Conservation (phyloP, 345 rosid genomes). For the Heritiera fomes region DNA sequence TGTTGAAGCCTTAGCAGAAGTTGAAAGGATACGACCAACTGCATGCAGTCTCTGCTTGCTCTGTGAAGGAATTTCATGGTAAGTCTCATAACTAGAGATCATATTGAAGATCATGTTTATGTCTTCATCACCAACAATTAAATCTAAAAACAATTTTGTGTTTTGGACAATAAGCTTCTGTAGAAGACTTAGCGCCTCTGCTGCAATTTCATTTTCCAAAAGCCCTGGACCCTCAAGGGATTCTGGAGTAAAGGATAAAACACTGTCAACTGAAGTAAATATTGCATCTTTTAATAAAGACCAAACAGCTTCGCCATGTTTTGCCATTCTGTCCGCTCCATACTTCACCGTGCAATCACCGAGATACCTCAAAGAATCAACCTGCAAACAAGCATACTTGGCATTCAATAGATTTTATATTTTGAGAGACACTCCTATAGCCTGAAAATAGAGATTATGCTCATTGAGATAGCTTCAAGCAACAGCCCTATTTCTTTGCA, state of each 20-base stretch:
- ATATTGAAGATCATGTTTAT: slow-evolving; percentile 53
- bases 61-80: slow-evolving; percentile 44
- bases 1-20: slow-evolving; percentile 63
- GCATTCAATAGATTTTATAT: slow-evolving; percentile 5
- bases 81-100: slow-evolving; percentile 46
- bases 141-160: slow-evolving; percentile 42
- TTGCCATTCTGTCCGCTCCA: slow-evolving; percentile 64
- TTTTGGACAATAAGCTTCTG: slow-evolving; percentile 59
- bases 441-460: neutral
- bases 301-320: slow-evolving; percentile 71
- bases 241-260: slow-evolving; percentile 43
- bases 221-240: slow-evolving; percentile 44
- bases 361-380: slow-evolving; percentile 87
- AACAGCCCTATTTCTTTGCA: neutral
- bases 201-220: slow-evolving; percentile 50
- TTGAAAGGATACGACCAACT: slow-evolving; percentile 63
- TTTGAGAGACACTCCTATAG: slow-evolving; percentile 1
- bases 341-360: slow-evolving; percentile 56
- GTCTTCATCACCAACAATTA: slow-evolving; percentile 58
- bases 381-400: slow-evolving; percentile 39
- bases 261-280: slow-evolving; percentile 48
- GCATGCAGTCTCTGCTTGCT: slow-evolving; percentile 58
- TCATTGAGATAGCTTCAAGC: neutral
- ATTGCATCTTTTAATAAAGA: slow-evolving; percentile 61
- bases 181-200: slow-evolving; percentile 62